phyloP scores from a whole-genome alignment of 2,329 filamentous ascomycete genomes.

The Alternaria novae-zelandiae region DNA sequence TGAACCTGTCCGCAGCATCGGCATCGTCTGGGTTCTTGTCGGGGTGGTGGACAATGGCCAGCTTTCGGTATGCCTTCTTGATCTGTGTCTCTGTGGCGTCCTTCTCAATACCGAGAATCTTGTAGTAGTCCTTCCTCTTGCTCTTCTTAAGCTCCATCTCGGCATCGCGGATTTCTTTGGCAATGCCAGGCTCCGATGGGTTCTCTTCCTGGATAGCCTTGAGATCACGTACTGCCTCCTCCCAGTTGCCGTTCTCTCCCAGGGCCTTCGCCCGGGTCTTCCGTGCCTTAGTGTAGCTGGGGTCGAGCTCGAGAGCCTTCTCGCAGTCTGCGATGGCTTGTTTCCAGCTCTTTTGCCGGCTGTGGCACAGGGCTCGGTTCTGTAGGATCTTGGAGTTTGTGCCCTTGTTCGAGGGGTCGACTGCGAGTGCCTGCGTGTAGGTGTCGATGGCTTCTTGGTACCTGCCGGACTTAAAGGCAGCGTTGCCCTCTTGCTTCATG shows the following conservation, averaged over 20 bases:
- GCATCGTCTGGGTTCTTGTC: slow-evolving; percentile 95
- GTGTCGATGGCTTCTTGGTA: slow-evolving; percentile 83
- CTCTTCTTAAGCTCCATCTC: slow-evolving; percentile 98
- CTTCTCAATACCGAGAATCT: slow-evolving; percentile 89
- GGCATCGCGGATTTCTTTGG: slow-evolving; percentile 84
- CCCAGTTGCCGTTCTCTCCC: slow-evolving; percentile 86
- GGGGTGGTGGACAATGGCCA: slow-evolving; percentile 92
- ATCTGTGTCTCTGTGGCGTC: slow-evolving; percentile 83
- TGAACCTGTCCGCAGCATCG: slow-evolving; percentile 88
- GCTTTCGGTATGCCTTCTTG: slow-evolving; percentile 95
- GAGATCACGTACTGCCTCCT: slow-evolving; percentile 86
- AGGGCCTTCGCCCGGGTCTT: slow-evolving; percentile 93
- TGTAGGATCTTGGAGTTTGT: slow-evolving; percentile 95
- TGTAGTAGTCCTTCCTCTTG: slow-evolving; percentile 97
- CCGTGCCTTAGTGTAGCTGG: slow-evolving; percentile 85
- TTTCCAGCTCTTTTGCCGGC: slow-evolving; percentile 83
- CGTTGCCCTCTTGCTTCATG: slow-evolving; percentile 93
- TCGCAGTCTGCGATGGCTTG: slow-evolving; percentile 86
- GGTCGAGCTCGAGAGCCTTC: slow-evolving; percentile 80
- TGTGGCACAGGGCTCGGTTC: slow-evolving; percentile 86
- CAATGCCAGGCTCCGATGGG: slow-evolving; percentile 78
- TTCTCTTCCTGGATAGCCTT: slow-evolving; percentile 85
- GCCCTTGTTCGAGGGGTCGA: slow-evolving; percentile 87
- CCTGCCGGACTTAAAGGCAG: slow-evolving; percentile 83
- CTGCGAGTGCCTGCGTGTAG: slow-evolving; percentile 80